phyloP scores from a whole-genome alignment of 176 grass and related monocot genomes.

The Bothriochloa decipiens region DNA sequence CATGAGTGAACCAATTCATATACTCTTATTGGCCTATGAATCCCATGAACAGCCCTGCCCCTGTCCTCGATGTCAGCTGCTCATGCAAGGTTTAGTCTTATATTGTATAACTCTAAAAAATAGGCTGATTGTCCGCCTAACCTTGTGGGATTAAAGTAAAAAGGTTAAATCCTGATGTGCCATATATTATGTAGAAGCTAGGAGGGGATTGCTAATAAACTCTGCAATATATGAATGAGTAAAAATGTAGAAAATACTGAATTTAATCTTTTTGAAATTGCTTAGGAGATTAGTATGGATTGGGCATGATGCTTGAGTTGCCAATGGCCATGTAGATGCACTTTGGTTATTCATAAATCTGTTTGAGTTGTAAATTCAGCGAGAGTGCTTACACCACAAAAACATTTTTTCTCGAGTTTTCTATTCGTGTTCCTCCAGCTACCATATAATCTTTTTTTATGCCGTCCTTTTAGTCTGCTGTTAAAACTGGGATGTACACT shows the following conservation, averaged over 20 bases:
- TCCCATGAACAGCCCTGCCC: too few species aligned
- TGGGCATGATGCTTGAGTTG: not conserved
- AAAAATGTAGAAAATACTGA: constrained; percentile 3
- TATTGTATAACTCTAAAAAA: not conserved
- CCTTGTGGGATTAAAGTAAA: not conserved
- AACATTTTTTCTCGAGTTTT: not conserved
- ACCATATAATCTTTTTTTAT: constrained; percentile 21
- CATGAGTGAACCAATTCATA: too few species aligned
- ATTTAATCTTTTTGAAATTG: constrained; percentile 20
- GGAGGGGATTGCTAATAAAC: not conserved
- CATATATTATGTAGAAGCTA: not conserved
- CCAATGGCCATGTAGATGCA: not conserved
- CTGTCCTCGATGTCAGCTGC: not conserved
- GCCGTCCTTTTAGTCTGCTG: constrained; percentile 9
- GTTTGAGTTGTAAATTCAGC: not conserved
- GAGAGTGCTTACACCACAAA: not conserved
- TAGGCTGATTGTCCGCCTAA: not conserved
- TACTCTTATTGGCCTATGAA: too few species aligned
- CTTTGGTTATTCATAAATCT: constrained; percentile 1
- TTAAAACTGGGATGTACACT: constrained; percentile 33
- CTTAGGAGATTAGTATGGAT: not conserved
- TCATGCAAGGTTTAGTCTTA: not conserved
- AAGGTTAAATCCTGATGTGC: not conserved
- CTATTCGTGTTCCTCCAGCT: not conserved
- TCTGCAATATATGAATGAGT: not conserved